Evolutionary conservation across 2,329 filamentous ascomycete species (phyloP).

Genomic region (Xylariaceae sp.): DNA sequence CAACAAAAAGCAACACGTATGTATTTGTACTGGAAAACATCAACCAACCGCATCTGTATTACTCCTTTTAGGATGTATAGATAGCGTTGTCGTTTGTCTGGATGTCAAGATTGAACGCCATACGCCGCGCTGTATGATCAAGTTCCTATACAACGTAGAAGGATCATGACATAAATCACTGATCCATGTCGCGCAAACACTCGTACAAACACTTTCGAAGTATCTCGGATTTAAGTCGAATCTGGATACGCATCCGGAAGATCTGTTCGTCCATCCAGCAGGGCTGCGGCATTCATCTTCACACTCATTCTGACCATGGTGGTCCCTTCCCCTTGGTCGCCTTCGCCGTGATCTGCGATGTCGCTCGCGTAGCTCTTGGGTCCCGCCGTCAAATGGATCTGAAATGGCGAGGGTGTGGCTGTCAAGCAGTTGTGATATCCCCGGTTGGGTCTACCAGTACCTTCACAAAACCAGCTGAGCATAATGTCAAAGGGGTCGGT

Average conservation of each 20-base stretch:
- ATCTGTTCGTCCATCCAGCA: slow-evolving; percentile 33
- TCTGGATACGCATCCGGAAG: slow-evolving; percentile 30
- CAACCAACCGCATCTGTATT: no score
- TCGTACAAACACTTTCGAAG: no score
- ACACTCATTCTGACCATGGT: slow-evolving; percentile 38
- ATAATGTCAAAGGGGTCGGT: slow-evolving; percentile 41
- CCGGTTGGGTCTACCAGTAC: slow-evolving; percentile 26
- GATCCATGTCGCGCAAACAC: no score
- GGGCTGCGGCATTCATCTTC: slow-evolving; percentile 36
- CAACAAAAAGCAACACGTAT: no score
- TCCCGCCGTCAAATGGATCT: slow-evolving; percentile 42
- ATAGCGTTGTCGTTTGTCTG: no score
- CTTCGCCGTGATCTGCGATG: slow-evolving; percentile 32
- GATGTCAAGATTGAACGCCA: no score
- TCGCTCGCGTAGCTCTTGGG: slow-evolving; percentile 32
- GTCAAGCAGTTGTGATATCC: slow-evolving; percentile 38
- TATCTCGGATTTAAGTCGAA: background rate
- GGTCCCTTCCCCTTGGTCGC: slow-evolving; percentile 30
- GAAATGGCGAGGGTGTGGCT: slow-evolving; percentile 41
- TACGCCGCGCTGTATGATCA: no score
- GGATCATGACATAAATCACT: no score
- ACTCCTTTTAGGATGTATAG: no score
- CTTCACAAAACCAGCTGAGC: slow-evolving; percentile 44
- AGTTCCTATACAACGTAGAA: no score
- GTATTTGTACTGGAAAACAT: no score